phyloP scores from a whole-genome alignment of 108 stramenopile genomes.

The Nitzschia sp. region DNA sequence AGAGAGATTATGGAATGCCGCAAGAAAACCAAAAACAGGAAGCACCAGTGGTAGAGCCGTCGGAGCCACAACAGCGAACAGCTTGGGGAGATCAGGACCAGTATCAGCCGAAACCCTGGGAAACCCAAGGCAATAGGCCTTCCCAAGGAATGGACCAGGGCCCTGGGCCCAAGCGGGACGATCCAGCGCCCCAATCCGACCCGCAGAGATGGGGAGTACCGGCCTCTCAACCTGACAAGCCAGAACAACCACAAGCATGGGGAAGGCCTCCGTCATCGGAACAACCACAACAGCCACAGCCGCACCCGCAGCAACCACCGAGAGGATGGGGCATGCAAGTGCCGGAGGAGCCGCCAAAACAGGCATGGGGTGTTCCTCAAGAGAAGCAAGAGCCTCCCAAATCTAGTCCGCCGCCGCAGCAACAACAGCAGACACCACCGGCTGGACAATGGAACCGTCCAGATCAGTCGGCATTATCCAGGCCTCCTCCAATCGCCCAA shows the following conservation, averaged over 20 bases:
- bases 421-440: not conserved
- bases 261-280: not conserved
- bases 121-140: not conserved
- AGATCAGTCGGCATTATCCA: not conserved
- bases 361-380: not conserved
- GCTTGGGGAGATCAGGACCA: not conserved
- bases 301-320: slow-evolving; percentile 7
- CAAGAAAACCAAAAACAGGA: not conserved
- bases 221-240: not conserved
- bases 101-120: not conserved
- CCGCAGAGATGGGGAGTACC: not conserved
- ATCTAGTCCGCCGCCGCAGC: not conserved
- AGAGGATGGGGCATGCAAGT: slow-evolving; percentile 27
- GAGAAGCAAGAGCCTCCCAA: not conserved
- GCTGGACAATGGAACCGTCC: slow-evolving; percentile 1
- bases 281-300: not conserved
- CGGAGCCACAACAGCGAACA: slow-evolving; percentile 1
- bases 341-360: slow-evolving; percentile 6
- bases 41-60: not conserved
- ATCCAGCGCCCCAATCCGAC: not conserved
- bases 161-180: not conserved
- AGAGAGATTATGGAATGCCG: not conserved
- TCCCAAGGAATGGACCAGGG: not conserved
- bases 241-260: not conserved
- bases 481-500: slow-evolving; percentile 9